Evolutionary conservation across 331 rosid species (phyloP).

Genomic region (Quercus phellos): DNA sequence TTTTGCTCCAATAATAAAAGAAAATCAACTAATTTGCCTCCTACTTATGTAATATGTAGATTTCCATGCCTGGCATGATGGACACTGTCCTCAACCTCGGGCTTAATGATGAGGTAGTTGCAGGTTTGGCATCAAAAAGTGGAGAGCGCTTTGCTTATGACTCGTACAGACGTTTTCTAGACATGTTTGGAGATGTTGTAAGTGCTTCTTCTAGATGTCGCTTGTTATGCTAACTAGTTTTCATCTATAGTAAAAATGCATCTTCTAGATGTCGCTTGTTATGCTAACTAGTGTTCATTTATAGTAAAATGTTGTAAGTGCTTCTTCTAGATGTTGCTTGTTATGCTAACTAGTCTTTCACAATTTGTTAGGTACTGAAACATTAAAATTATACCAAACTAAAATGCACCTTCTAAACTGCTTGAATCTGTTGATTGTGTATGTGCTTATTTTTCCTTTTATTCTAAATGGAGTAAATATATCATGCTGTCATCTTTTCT

Average conservation of each 20-base stretch:
- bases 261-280: no score
- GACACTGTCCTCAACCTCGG: slow-evolving; percentile 99
- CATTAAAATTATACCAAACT: not conserved
- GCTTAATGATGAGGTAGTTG: slow-evolving; percentile 79
- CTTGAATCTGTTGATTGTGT: not conserved
- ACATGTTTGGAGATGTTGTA: slow-evolving; percentile 96
- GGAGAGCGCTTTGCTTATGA: slow-evolving; percentile 96
- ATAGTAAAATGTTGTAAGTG: slow-evolving; percentile 41
- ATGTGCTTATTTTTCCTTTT: not conserved
- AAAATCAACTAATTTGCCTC: slow-evolving; percentile 12
- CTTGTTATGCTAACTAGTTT: not conserved
- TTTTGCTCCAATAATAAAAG: no score
- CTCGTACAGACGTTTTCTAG: slow-evolving; percentile 87
- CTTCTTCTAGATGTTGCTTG: no score
- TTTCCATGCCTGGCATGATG: slow-evolving; percentile 99
- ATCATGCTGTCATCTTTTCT: not conserved
- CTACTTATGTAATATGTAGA: slow-evolving; percentile 30
- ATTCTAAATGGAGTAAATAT: not conserved
- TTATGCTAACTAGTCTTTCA: not conserved
- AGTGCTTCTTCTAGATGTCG: slow-evolving; percentile 33
- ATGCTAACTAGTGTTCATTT: not conserved
- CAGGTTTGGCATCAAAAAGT: slow-evolving; percentile 82
- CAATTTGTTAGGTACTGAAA: slow-evolving; percentile 2
- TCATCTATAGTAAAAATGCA: not conserved
- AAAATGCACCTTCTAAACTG: not conserved